A percentile compares a stretch with the other conserved stretches of the same genome.
Conservation (phyloP, 768 basidiomycete genomes). For the Steccherinum ochraceum region DNA sequence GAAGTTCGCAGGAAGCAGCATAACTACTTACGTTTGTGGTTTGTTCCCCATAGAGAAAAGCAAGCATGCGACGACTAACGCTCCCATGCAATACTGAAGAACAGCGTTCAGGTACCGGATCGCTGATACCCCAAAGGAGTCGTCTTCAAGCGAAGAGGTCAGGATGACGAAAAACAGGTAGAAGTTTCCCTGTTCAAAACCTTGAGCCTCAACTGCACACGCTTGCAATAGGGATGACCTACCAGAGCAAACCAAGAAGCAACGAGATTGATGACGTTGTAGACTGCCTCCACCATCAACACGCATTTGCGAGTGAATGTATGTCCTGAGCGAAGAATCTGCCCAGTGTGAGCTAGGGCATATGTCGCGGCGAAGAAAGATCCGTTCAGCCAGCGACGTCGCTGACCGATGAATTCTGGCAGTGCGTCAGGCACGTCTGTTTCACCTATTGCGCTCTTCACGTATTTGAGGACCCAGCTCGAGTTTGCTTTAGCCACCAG, state of each 20-base stretch:
- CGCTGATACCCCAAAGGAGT: conserved; percentile 52
- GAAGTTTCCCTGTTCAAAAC: conserved; percentile 70
- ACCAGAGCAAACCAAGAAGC: conserved; percentile 95
- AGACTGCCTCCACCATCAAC: conserved; percentile 76
- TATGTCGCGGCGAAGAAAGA: conserved; percentile 95
- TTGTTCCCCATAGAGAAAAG: conserved; percentile 95
- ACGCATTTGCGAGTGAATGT: conserved; percentile 65
- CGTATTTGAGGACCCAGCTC: conserved; percentile 94
- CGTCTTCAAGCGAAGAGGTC: conserved; percentile 80
- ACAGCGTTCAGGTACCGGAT: conserved; percentile 73
- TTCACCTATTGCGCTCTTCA: conserved; percentile 87
- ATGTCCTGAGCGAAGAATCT: conserved; percentile 78
- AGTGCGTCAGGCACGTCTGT: conserved; percentile 92
- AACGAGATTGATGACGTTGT: conserved; percentile 80
- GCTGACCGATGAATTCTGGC: conserved; percentile 90
- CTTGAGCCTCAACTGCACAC: neutral
- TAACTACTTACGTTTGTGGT: conserved; percentile 60
- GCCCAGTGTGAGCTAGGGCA: conserved; percentile 82
- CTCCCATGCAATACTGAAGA: conserved; percentile 65
- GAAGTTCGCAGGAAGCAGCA: neutral
- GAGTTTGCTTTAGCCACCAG: conserved; percentile 71
- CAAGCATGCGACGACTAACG: conserved; percentile 84
- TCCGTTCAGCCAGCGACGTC: conserved; percentile 85
- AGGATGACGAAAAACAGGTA: conserved; percentile 92
- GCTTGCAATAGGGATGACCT: conserved; percentile 24